phyloP scores from a whole-genome alignment of 805 yeast species.

The Ogataea pilisensis region DNA sequence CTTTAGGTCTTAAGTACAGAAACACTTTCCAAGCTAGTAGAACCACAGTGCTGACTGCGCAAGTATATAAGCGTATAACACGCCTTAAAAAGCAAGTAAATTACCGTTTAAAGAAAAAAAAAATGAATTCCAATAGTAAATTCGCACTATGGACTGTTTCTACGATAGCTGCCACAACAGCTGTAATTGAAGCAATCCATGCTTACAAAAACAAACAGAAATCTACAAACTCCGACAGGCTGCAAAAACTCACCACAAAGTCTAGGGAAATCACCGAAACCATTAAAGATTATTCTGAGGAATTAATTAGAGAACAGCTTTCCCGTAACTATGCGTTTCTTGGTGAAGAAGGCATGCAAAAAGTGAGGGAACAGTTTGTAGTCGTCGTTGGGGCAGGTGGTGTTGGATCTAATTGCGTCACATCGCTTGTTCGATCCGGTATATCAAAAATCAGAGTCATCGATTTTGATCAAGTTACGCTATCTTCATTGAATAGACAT shows the following conservation, averaged over 20 bases:
- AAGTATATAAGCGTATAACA: neutral
- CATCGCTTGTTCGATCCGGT: constrained; percentile 91
- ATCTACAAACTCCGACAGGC: constrained; percentile 1
- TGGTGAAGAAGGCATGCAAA: constrained; percentile 77
- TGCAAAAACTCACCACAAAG: neutral
- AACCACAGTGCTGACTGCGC: too few relatives aligned
- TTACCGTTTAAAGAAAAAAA: neutral
- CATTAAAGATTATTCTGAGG: constrained; percentile 46
- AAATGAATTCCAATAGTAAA: neutral
- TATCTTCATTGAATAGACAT: constrained; percentile 89
- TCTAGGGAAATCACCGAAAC: constrained; percentile 7
- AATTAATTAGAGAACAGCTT: constrained; percentile 81
- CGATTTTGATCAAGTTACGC: constrained; percentile 94
- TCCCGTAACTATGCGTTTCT: constrained; percentile 92
- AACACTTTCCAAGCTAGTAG: too few relatives aligned
- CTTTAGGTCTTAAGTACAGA: too few relatives aligned
- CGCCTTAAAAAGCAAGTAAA: neutral
- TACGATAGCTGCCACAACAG: constrained; percentile 34
- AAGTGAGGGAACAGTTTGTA: constrained; percentile 64
- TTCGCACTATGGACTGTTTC: constrained; percentile 14
- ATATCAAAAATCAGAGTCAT: constrained; percentile 72
- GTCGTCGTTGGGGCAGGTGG: constrained; percentile 96
- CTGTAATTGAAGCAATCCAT: constrained; percentile 36
- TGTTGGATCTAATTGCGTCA: constrained; percentile 94
- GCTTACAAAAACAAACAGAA: constrained; percentile 9